Percentiles rank a stretch among this genome's conserved stretches.
Evolutionary conservation across 768 basidiomycete species (phyloP).

Genomic region (Psilocybe tampanensis): DNA sequence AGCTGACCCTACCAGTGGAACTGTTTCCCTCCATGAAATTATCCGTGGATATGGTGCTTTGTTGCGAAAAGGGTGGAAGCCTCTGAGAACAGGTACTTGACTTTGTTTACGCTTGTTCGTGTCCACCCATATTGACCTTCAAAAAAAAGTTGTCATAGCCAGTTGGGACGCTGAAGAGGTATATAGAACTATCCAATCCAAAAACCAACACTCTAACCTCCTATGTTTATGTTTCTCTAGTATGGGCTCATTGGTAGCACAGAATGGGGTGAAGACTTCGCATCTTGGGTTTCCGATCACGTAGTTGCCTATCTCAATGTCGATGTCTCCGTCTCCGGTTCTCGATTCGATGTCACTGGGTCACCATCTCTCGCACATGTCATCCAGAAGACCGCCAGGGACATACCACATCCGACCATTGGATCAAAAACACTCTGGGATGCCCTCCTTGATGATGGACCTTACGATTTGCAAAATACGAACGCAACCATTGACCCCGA

Average conservation of each 20-base stretch:
- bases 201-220: no score
- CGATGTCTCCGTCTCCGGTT: slow-evolving; percentile 67
- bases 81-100: slow-evolving; percentile 59
- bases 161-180: slow-evolving; percentile 80
- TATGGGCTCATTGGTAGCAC: slow-evolving; percentile 82
- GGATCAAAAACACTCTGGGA: slow-evolving; percentile 76
- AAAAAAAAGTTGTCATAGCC: slow-evolving; percentile 69
- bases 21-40: slow-evolving; percentile 76
- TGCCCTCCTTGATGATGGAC: slow-evolving; percentile 62
- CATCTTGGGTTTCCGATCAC: slow-evolving; percentile 75
- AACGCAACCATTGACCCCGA: slow-evolving; percentile 42
- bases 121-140: neutral
- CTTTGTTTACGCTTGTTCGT: neutral
- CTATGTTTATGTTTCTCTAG: slow-evolving; percentile 24
- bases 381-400: slow-evolving; percentile 64
- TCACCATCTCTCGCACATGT: slow-evolving; percentile 87
- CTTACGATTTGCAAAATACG: slow-evolving; percentile 38
- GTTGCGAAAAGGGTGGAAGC: slow-evolving; percentile 78
- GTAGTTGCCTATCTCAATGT: slow-evolving; percentile 89
- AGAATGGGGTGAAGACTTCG: slow-evolving; percentile 94
- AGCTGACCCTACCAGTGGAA: slow-evolving; percentile 79
- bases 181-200: slow-evolving; percentile 20
- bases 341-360: slow-evolving; percentile 54
- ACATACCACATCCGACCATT: slow-evolving; percentile 74
- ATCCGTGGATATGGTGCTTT: slow-evolving; percentile 74